phyloP scores from a whole-genome alignment of 2,329 filamentous ascomycete species.

The Diaporthe ilicicola region DNA sequence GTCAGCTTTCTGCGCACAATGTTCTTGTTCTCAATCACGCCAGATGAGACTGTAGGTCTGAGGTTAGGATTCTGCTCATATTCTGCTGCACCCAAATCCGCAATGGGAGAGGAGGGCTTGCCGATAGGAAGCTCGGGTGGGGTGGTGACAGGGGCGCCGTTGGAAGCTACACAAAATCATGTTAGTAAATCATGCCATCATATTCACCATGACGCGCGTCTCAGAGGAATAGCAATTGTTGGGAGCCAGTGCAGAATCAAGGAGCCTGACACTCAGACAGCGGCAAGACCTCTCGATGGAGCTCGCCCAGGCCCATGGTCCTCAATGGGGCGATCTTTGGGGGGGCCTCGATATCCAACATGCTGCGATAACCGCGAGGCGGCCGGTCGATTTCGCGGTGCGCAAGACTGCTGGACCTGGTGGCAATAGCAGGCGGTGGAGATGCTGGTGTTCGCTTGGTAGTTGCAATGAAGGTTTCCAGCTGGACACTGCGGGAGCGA shows the following conservation, averaged over 20 bases:
- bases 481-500: constrained; percentile 59
- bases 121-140: constrained; percentile 49
- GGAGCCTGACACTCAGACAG: constrained; percentile 48
- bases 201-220: not conserved
- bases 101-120: constrained; percentile 44
- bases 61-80: constrained; percentile 49
- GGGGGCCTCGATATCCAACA: constrained; percentile 61
- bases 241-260: constrained; percentile 34
- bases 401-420: constrained; percentile 47
- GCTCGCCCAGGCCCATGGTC: constrained; percentile 57
- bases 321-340: constrained; percentile 54
- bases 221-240: not conserved
- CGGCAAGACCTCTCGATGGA: constrained; percentile 46
- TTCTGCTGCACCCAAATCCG: constrained; percentile 41
- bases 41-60: constrained; percentile 48
- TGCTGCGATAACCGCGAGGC: constrained; percentile 56
- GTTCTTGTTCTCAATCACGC: constrained; percentile 81
- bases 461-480: constrained; percentile 47
- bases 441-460: constrained; percentile 32
- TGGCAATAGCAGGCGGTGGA: constrained; percentile 40
- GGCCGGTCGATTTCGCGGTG: constrained; percentile 45
- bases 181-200: constrained; percentile 35
- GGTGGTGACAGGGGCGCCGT: constrained; percentile 50
- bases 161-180: constrained; percentile 48
- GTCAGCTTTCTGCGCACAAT: constrained; percentile 98